These are phyloP conservation scores for Botrytis fabae DNA, from an alignment of 2,329 filamentous ascomycete species.

Conservation along the genomic window DNA sequence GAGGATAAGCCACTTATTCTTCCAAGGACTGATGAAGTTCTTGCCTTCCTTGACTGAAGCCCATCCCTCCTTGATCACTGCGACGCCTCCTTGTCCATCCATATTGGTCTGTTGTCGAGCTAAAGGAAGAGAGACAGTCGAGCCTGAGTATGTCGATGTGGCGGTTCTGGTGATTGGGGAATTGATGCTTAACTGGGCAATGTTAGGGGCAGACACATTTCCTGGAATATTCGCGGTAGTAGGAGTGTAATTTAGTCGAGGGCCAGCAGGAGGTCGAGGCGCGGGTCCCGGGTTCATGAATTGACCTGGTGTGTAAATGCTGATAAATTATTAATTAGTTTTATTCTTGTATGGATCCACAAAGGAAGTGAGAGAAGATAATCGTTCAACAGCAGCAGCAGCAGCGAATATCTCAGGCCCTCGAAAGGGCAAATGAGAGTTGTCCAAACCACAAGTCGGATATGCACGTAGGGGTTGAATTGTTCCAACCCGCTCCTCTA, in stretches of 20 bases:
- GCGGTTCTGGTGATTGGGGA: conserved; percentile 67
- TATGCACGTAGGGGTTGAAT: conserved; percentile 1
- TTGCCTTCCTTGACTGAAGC: conserved; percentile 88
- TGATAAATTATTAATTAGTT: conserved; percentile 37
- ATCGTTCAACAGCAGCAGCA: conserved; percentile 14
- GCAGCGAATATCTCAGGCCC: not conserved
- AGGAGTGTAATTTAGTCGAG: conserved; percentile 77
- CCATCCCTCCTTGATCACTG: conserved; percentile 78
- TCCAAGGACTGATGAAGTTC: conserved; percentile 82
- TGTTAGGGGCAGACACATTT: conserved; percentile 76
- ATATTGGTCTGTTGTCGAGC: conserved; percentile 56
- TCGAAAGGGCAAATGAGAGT: not conserved
- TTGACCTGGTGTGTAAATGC: conserved; percentile 60
- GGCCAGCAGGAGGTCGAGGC: conserved; percentile 82
- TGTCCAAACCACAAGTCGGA: not conserved
- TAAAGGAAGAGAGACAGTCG: conserved; percentile 71
- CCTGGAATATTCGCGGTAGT: conserved; percentile 69
- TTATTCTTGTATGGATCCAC: conserved; percentile 13
- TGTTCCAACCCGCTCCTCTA: conserved; percentile 26
- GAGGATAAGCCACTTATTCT: conserved; percentile 86
- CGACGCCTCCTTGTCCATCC: conserved; percentile 66
- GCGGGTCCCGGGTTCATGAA: conserved; percentile 98
- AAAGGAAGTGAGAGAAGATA: conserved; percentile 18
- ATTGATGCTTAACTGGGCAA: conserved; percentile 54
- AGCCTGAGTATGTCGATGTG: conserved; percentile 68